Base-by-base conservation (phyloP, 768 basidiomycete species). In the Neoboletus subvelutipes region DNA sequence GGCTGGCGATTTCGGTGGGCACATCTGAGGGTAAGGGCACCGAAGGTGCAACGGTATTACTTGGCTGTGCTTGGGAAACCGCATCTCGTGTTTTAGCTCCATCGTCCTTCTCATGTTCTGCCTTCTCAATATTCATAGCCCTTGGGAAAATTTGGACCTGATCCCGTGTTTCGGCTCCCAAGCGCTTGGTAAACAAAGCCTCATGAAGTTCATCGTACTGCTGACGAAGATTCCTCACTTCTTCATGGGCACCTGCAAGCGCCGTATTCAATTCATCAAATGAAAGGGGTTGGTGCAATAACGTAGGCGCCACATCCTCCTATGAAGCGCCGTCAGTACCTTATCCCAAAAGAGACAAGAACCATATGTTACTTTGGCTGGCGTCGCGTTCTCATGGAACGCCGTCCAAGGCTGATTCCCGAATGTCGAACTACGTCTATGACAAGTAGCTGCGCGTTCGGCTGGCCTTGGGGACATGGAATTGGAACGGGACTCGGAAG, bases 121-220 rank as follows among this genome's bases (percentile, higher is more conserved):
- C n/a, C 40, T 55, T 50, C 26, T 55, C 45, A 4, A 18, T 29
- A 22, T 49, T 26, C 28, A 34, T 34, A 28, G 9, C 3, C 33
- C 17, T 31, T 18, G 54, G 10, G 9, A 6, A 13, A n/a, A 20
- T n/a, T 24, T 47, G 45, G 28, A 15, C 41, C 34, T 28, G 53
- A n/a, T 52, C 40, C 24, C 51, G 39, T 43, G 26, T 42, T 42
- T 50, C 45, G 37, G 54, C 47, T 54, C 52, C 52, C 36, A 54
- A 50, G 17, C 61, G 55, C 56, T 62, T 58, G 12, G 59, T 37
- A 6, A 73, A 59, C 26, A 64, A 31, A 2, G 43, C 40, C 7
- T 54, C n/a, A n/a, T n/a, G 60, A 4, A 71, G 68, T n/a, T 57
- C 52, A 10, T 70, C 70, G 45, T 71, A 71, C 54, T 57, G 57